Conservation (phyloP, 257 asterid genomes). For the Primulina eburnea region DNA sequence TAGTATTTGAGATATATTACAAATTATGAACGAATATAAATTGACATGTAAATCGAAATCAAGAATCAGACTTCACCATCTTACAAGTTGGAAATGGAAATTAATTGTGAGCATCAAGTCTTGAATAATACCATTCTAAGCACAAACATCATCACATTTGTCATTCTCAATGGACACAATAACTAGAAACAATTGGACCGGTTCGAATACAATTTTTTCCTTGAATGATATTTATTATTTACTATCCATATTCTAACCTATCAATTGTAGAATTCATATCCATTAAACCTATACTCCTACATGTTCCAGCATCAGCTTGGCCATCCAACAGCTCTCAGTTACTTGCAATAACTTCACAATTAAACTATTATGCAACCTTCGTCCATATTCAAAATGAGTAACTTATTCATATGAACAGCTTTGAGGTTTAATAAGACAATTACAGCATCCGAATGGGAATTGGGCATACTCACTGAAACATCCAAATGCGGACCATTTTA, state of each 20-base stretch:
- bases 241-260: neutral
- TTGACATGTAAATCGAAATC: neutral
- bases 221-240: neutral
- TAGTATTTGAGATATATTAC: too few species aligned
- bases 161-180: neutral
- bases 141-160: neutral
- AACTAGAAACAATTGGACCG: neutral
- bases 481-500: neutral
- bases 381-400: neutral
- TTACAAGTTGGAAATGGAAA: conserved; percentile 3
- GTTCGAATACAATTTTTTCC: neutral
- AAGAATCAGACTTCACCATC: conserved; percentile 1
- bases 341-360: neutral
- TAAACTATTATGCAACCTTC: neutral
- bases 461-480: neutral
- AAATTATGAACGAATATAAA: too few species aligned
- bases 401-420: neutral
- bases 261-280: neutral
- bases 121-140: neutral
- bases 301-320: neutral
- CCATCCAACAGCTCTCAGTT: neutral
- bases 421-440: neutral
- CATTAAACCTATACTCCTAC: neutral
- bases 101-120: neutral
- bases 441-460: neutral